Conservation (phyloP, 768 basidiomycete genomes). For the Lactarius vividus region DNA sequence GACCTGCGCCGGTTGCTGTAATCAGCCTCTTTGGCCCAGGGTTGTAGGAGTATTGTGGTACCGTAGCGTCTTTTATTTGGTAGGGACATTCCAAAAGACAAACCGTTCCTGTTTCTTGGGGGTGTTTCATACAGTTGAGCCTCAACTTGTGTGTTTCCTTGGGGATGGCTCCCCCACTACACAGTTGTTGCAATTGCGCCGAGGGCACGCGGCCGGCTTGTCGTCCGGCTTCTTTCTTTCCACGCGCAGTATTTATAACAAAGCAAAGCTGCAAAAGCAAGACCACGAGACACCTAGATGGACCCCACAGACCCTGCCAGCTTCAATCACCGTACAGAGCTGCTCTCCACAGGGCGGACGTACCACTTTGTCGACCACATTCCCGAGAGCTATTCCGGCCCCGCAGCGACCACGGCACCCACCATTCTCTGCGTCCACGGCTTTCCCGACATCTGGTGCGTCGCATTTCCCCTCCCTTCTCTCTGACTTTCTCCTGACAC, state of each 20-base stretch:
- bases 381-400: constrained; percentile 40
- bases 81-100: neutral
- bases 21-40: constrained; percentile 70
- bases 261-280: no score
- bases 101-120: neutral
- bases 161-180: no score
- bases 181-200: no score
- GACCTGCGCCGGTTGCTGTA: constrained; percentile 61
- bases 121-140: no score
- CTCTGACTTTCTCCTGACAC: neutral
- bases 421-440: constrained; percentile 77
- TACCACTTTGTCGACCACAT: constrained; percentile 75
- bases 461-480: neutral
- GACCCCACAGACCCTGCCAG: constrained; percentile 35
- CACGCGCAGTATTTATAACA: no score
- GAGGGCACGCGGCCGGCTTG: no score
- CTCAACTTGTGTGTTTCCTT: no score
- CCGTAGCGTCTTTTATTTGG: neutral
- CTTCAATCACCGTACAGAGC: constrained; percentile 54
- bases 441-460: constrained; percentile 64
- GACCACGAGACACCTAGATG: constrained; percentile 27
- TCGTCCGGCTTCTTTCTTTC: no score
- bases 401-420: constrained; percentile 30
- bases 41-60: constrained; percentile 27
- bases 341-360: constrained; percentile 54